phyloP scores from a whole-genome alignment of 2,329 filamentous ascomycete species.

The Penicillium vulpinum region DNA sequence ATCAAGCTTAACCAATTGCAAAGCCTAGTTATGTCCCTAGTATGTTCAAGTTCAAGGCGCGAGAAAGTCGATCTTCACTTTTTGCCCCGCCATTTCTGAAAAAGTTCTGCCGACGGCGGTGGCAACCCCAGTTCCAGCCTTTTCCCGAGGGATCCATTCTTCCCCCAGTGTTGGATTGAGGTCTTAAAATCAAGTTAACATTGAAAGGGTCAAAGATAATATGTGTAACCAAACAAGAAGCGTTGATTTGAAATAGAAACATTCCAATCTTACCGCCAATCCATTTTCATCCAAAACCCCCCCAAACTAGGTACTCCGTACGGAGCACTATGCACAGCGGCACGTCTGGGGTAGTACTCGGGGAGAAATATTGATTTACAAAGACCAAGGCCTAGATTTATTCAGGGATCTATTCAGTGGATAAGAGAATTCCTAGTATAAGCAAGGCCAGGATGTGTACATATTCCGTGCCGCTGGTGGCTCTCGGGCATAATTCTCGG shows the following conservation, averaged over 20 bases:
- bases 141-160: too few species aligned
- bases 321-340: background rate
- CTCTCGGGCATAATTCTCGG: constrained; percentile 11
- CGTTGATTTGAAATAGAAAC: background rate
- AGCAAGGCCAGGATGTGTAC: background rate
- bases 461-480: constrained; percentile 14
- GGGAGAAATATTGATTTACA: background rate
- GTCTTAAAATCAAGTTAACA: too few species aligned
- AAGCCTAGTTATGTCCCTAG: background rate
- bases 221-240: background rate
- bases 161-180: too few species aligned
- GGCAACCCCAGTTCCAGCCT: constrained; percentile 4
- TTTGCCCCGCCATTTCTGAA: constrained; percentile 32
- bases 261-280: background rate
- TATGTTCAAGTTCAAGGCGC: constrained; percentile 3
- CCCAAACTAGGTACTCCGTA: too few species aligned
- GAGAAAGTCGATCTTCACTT: background rate
- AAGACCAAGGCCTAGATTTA: background rate
- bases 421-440: constrained; percentile 3
- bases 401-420: background rate
- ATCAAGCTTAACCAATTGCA: constrained; percentile 4
- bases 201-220: too few species aligned
- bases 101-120: constrained; percentile 28
- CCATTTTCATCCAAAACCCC: background rate
- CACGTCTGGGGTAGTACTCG: background rate